Evolutionary conservation across 305 asterid genomes (phyloP).

Genomic region (Fraxinus sp.): DNA sequence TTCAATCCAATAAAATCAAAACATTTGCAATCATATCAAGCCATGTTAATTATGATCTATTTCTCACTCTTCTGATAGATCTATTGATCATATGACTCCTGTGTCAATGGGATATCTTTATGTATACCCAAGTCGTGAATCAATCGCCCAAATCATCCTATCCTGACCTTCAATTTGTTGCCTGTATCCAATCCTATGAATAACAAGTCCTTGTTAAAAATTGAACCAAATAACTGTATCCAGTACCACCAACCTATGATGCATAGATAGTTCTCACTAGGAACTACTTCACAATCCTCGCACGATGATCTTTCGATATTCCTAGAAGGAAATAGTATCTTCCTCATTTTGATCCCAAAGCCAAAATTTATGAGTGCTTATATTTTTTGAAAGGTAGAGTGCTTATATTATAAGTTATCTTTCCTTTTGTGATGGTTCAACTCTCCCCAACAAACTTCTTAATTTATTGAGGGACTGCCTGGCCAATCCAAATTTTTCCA

Average conservation of each 20-base stretch:
- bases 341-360: background rate
- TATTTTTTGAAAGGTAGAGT: too few relatives aligned
- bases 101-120: background rate
- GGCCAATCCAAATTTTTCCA: background rate
- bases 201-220: background rate
- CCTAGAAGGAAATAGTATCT: background rate
- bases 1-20: background rate
- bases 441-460: background rate
- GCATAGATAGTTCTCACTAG: background rate
- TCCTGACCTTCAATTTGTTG: background rate
- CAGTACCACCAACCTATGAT: background rate
- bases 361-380: background rate
- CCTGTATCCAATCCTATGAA: background rate
- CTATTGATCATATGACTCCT: background rate
- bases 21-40: background rate
- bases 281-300: background rate
- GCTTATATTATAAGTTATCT: background rate
- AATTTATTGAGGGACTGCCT: background rate
- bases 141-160: background rate
- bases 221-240: background rate
- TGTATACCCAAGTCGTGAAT: background rate
- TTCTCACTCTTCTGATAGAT: background rate
- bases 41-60: background rate
- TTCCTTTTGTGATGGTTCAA: background rate
- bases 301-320: background rate